A percentile compares a stretch with the other conserved stretches of the same genome.
phyloP scores from a whole-genome alignment of 148 eudicot genomes.

The Chenopodium berlandieri region DNA sequence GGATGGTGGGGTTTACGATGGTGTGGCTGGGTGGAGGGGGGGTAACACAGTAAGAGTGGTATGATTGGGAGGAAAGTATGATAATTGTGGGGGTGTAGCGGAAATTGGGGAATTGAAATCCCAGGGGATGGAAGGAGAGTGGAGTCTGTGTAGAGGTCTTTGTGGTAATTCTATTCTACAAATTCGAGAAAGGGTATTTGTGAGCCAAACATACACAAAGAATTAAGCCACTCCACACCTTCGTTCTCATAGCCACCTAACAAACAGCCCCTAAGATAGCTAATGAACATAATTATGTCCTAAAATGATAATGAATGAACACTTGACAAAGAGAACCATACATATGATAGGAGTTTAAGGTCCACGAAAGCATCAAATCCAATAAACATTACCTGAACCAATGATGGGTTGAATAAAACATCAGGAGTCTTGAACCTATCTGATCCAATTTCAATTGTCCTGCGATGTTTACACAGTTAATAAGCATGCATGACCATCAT shows the following conservation, averaged over 20 bases:
- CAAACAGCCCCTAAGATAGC: neutral
- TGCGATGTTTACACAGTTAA: constrained; percentile 30
- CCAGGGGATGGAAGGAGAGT: neutral
- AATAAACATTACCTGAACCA: constrained; percentile 60
- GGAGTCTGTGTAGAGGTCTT: neutral
- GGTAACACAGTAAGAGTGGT: neutral
- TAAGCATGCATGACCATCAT: neutral
- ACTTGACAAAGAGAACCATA: neutral
- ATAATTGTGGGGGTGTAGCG: neutral
- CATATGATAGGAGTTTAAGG: neutral
- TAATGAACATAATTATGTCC: neutral
- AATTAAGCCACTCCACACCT: neutral
- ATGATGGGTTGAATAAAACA: constrained; percentile 89
- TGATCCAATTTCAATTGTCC: constrained; percentile 96
- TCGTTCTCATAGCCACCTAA: neutral
- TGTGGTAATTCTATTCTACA: neutral
- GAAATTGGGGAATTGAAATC: neutral
- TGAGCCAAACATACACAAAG: neutral
- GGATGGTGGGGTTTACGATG: neutral
- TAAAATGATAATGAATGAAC: neutral
- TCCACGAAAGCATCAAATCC: constrained; percentile 1
- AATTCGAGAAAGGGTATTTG: neutral
- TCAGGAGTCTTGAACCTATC: constrained; percentile 98
- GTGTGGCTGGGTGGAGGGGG: neutral
- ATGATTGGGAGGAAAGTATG: neutral